Percentiles rank a stretch among this genome's conserved stretches.
phyloP scores from a whole-genome alignment of 192 early-diverging fungal species.

The Spinellus fusiger region DNA sequence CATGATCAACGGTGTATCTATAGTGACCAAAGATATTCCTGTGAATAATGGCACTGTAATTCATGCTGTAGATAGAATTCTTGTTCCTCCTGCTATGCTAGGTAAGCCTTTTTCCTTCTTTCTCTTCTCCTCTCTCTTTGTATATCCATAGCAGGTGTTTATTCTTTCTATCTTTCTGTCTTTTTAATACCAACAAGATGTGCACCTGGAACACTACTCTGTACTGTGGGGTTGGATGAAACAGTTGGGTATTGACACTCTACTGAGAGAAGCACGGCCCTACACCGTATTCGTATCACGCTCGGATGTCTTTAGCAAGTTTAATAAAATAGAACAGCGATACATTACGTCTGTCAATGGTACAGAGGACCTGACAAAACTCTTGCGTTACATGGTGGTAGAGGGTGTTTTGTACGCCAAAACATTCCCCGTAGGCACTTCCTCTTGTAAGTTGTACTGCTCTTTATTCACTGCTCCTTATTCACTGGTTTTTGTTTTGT shows the following conservation, averaged over 20 bases:
- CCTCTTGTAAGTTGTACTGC: slow-evolving; percentile 2
- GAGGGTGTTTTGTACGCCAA: not conserved
- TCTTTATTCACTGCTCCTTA: no score
- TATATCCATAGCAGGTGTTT: not conserved
- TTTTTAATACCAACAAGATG: not conserved
- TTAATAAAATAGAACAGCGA: slow-evolving; percentile 22
- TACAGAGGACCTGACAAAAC: slow-evolving; percentile 25
- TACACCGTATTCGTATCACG: slow-evolving; percentile 45
- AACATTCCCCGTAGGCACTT: slow-evolving; percentile 5
- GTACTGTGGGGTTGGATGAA: slow-evolving; percentile 20
- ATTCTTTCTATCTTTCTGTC: not conserved
- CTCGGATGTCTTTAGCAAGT: slow-evolving; percentile 26
- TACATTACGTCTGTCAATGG: slow-evolving; percentile 35
- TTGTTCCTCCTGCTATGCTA: slow-evolving; percentile 33
- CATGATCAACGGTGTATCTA: slow-evolving; percentile 15
- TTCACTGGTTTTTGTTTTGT: no score
- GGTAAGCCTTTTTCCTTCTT: slow-evolving; percentile 18
- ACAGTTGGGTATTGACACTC: slow-evolving; percentile 23
- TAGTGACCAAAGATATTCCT: slow-evolving; percentile 29
- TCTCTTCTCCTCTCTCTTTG: not conserved
- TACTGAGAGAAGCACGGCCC: slow-evolving; percentile 14
- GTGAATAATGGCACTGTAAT: slow-evolving; percentile 40
- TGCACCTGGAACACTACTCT: not conserved
- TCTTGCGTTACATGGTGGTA: slow-evolving; percentile 15
- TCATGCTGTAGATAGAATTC: slow-evolving; percentile 39